Evolutionary conservation across 2,329 filamentous ascomycete genomes (phyloP).

Genomic region (Coniochaeta hoffmannii): DNA sequence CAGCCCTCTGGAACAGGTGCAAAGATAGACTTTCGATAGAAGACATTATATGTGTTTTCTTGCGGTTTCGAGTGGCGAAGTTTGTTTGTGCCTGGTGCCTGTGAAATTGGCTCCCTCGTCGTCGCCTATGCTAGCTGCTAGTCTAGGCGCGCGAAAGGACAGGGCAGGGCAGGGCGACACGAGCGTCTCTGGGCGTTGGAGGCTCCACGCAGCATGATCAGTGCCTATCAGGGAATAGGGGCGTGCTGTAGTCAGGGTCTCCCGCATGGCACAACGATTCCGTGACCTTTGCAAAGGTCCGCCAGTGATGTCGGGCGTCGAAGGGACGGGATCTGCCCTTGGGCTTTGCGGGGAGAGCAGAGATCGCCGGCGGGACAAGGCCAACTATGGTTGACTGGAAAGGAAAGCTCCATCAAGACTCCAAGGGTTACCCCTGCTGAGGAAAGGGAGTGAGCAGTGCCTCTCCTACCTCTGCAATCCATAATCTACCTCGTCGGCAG

Average conservation of each 20-base stretch:
- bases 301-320: slow-evolving; percentile 1
- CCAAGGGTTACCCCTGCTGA: background rate
- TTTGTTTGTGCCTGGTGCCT: background rate
- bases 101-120: background rate
- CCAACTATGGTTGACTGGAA: background rate
- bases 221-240: background rate
- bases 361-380: background rate
- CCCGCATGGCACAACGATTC: background rate
- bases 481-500: background rate
- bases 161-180: background rate
- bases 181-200: slow-evolving; percentile 1
- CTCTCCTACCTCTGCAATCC: background rate
- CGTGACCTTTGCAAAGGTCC: background rate
- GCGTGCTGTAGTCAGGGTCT: background rate
- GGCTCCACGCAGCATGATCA: background rate
- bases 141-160: background rate
- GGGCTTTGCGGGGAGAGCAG: background rate
- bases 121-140: no score
- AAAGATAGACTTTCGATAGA: background rate
- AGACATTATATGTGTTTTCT: slow-evolving; percentile 4
- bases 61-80: background rate
- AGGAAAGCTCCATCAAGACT: background rate
- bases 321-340: background rate
- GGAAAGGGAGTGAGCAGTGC: background rate
- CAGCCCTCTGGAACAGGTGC: background rate